Percentiles rank a stretch among this genome's conserved stretches.
Conservation (phyloP, 768 basidiomycete species). For the Suillus bovinus region DNA sequence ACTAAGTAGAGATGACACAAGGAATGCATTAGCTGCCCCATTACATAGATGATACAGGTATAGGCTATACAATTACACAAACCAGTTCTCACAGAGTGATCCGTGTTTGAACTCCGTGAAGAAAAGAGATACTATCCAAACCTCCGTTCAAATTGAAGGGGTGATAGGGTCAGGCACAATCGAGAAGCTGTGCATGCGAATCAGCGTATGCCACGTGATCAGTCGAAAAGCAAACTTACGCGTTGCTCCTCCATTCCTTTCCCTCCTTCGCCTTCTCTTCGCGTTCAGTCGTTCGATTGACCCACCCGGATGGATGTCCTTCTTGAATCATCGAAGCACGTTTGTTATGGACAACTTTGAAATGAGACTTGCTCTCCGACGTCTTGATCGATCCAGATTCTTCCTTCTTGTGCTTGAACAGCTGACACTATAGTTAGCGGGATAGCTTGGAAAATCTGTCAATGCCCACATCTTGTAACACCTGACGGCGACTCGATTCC, state of each 20-base stretch:
- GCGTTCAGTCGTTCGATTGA: constrained; percentile 51
- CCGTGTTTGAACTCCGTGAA: background rate
- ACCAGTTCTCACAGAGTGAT: background rate
- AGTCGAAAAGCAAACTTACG: constrained; percentile 34
- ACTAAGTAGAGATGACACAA: no score
- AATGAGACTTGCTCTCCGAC: constrained; percentile 58
- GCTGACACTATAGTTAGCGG: constrained; percentile 30
- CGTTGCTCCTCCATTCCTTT: constrained; percentile 55
- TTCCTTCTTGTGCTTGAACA: constrained; percentile 62
- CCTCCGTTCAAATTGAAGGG: no score
- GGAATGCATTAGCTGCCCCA: background rate
- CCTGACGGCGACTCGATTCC: constrained; percentile 45
- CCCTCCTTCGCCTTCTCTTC: constrained; percentile 44
- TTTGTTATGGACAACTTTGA: constrained; percentile 79
- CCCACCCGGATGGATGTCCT: constrained; percentile 73
- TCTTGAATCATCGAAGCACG: constrained; percentile 64
- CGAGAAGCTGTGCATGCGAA: background rate
- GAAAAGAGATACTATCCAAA: background rate
- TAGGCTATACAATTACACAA: background rate
- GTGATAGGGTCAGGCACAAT: background rate
- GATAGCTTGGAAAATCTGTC: background rate
- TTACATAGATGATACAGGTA: background rate
- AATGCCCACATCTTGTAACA: constrained; percentile 56
- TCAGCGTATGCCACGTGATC: background rate
- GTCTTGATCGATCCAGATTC: constrained; percentile 38